Conservation (phyloP, 495 filamentous ascomycete species). For the Daldinia vernicosa region DNA sequence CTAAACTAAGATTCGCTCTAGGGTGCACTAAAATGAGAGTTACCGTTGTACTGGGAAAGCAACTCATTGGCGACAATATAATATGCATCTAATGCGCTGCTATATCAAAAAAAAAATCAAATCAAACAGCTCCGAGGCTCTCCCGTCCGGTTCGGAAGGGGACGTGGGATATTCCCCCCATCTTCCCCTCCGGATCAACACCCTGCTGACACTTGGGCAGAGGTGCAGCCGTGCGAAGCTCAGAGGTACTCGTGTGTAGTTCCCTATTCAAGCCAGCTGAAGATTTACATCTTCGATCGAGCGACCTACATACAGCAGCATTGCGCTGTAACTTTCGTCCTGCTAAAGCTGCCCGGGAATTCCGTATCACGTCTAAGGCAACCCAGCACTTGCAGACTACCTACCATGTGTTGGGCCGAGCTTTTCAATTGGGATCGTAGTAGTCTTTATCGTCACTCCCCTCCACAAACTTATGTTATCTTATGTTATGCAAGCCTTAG, state of each 20-base stretch:
- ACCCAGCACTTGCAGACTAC: slow-evolving; percentile 34
- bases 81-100: neutral
- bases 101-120: neutral
- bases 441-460: slow-evolving; percentile 43
- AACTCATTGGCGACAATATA: slow-evolving; percentile 33
- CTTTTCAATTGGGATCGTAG: slow-evolving; percentile 26
- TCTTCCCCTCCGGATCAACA: slow-evolving; percentile 36
- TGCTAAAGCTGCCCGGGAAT: slow-evolving; percentile 23
- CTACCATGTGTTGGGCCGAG: slow-evolving; percentile 27
- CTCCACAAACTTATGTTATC: slow-evolving; percentile 35
- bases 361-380: slow-evolving; percentile 31
- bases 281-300: slow-evolving; percentile 25
- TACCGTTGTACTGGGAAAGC: slow-evolving; percentile 35
- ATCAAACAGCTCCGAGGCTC: slow-evolving; percentile 16
- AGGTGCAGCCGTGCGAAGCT: slow-evolving; percentile 40
- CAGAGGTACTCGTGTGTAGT: slow-evolving; percentile 40
- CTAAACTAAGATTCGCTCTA: slow-evolving; percentile 18
- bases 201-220: slow-evolving; percentile 44
- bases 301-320: slow-evolving; percentile 19
- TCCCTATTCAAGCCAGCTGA: slow-evolving; percentile 32
- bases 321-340: slow-evolving; percentile 11
- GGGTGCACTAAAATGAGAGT: slow-evolving; percentile 22
- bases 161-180: slow-evolving; percentile 34
- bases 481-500: slow-evolving; percentile 26
- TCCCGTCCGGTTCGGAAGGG: slow-evolving; percentile 40